These are phyloP conservation scores for Panicum virgatum DNA, from an alignment of 202 grass and related monocot species.

Conservation along the genomic window DNA sequence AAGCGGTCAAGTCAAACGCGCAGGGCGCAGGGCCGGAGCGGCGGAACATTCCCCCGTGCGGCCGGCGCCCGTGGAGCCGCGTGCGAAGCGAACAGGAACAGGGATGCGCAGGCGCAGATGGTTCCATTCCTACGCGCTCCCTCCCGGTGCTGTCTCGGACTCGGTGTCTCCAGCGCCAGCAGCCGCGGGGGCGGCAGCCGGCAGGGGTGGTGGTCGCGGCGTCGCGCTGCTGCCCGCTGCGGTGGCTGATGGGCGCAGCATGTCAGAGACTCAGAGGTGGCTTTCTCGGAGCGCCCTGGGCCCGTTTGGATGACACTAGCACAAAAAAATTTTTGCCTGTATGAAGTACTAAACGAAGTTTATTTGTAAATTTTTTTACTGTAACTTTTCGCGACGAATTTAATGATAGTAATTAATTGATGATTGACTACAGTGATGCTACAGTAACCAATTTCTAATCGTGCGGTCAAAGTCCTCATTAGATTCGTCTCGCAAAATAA, in stretches of 20 bases:
- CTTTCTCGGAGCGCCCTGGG: slow-evolving; percentile 22
- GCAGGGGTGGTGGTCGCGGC: background rate
- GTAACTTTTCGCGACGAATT: too few species aligned
- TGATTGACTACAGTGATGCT: too few species aligned
- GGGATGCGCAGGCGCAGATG: background rate
- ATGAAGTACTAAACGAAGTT: too few species aligned
- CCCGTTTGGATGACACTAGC: too few species aligned
- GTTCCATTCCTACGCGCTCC: background rate
- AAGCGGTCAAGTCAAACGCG: slow-evolving; percentile 3
- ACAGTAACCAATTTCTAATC: too few species aligned
- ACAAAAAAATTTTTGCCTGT: too few species aligned
- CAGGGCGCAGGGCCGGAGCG: background rate
- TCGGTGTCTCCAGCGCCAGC: background rate
- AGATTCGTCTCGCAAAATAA: too few species aligned
- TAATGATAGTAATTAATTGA: too few species aligned
- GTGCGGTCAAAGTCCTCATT: too few species aligned
- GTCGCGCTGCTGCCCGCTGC: background rate
- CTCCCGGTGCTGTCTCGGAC: background rate
- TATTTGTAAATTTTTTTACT: too few species aligned
- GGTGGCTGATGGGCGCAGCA: background rate
- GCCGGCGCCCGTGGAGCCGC: background rate
- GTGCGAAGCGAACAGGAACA: slow-evolving; percentile 14
- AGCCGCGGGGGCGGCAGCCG: background rate
- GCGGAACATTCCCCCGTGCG: slow-evolving; percentile 14
- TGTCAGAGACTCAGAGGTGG: slow-evolving; percentile 3